Evolutionary conservation across 169 alveolate species (phyloP).

Genomic region (Plasmodium sp.): DNA sequence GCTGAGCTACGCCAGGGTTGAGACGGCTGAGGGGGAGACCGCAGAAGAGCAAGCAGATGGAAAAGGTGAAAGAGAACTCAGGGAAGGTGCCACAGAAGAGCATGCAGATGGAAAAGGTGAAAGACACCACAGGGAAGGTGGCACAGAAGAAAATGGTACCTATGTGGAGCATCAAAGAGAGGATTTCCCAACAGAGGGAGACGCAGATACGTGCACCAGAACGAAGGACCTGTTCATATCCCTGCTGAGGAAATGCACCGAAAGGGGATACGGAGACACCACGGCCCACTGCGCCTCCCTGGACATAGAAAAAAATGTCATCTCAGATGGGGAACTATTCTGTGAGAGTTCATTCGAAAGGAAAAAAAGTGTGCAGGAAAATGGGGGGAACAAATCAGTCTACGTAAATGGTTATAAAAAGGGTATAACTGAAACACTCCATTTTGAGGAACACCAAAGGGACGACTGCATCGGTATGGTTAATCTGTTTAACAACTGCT

Average conservation of each 20-base stretch:
- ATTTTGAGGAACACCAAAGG: constrained; percentile 20
- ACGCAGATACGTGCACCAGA: not conserved
- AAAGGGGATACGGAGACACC: not conserved
- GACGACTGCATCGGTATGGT: constrained; percentile 39
- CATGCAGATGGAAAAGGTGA: not conserved
- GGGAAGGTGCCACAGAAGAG: not conserved
- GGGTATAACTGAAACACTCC: constrained; percentile 5
- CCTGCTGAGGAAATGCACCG: not conserved
- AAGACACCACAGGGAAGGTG: not conserved
- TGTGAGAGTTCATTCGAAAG: constrained; percentile 56
- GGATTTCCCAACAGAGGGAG: not conserved
- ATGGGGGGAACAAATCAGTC: not conserved
- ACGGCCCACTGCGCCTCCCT: constrained; percentile 41
- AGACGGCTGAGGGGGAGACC: not conserved
- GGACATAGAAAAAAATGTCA: constrained; percentile 24
- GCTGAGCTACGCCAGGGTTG: not conserved
- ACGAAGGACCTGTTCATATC: constrained; percentile 6
- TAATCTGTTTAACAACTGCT: constrained; percentile 39
- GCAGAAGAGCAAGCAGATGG: not conserved
- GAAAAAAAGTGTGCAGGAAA: not conserved
- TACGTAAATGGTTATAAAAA: constrained; percentile 26
- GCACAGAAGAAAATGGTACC: not conserved
- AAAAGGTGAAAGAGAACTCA: not conserved
- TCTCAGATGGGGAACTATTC: constrained; percentile 23
- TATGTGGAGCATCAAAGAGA: not conserved